Evolutionary conservation across 768 basidiomycete species (phyloP).

Genomic region (Kwoniella europaea): DNA sequence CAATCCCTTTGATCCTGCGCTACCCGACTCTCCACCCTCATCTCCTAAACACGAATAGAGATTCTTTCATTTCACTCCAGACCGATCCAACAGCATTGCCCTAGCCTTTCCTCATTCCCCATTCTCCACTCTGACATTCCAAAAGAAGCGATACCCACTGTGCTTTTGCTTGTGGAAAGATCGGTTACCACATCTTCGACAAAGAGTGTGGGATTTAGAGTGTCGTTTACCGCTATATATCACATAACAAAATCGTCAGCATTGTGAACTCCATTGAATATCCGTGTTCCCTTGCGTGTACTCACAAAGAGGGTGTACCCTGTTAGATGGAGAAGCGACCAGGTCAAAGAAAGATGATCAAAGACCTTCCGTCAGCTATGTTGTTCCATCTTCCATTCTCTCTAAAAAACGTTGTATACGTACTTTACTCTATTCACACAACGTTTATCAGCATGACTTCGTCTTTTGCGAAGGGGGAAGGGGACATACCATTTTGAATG

Average conservation of each 20-base stretch:
- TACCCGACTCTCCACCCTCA: too few relatives aligned
- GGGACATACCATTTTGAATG: slow-evolving; percentile 48
- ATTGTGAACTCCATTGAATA: neutral
- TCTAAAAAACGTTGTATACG: slow-evolving; percentile 24
- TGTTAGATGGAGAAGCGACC: slow-evolving; percentile 54
- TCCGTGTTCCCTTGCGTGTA: too few relatives aligned
- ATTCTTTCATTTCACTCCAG: too few relatives aligned
- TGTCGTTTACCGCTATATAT: slow-evolving; percentile 78
- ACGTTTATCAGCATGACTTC: slow-evolving; percentile 6
- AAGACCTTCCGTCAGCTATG: slow-evolving; percentile 76
- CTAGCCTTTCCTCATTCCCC: too few relatives aligned
- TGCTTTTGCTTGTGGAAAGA: slow-evolving; percentile 99
- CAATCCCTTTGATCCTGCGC: too few relatives aligned
- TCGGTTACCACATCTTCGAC: slow-evolving; percentile 93
- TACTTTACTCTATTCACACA: slow-evolving; percentile 35
- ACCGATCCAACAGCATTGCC: too few relatives aligned
- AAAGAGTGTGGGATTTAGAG: slow-evolving; percentile 95
- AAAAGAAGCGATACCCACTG: slow-evolving; percentile 64
- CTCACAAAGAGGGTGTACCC: slow-evolving; percentile 97
- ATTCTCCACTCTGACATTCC: slow-evolving; percentile 1
- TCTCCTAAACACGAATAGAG: too few relatives aligned
- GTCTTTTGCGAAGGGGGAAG: neutral
- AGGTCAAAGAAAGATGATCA: slow-evolving; percentile 46
- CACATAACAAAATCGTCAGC: neutral
- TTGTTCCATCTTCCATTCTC: neutral